These are phyloP conservation scores for Syzygium oleosum DNA, from an alignment of 345 rosid genomes.

Conservation along the genomic window DNA sequence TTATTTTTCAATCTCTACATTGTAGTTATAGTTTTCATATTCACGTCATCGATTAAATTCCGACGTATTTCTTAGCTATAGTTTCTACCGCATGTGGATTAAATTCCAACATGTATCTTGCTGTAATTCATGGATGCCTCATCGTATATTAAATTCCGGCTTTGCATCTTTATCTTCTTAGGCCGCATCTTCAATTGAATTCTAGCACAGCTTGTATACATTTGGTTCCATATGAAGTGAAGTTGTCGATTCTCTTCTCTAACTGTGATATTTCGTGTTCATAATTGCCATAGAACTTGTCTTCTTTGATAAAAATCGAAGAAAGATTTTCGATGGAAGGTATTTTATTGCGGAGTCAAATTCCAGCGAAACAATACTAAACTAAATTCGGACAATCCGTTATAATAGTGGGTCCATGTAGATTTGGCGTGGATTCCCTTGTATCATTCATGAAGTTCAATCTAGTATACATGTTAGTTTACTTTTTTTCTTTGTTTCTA, in stretches of 20 bases:
- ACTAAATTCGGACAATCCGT: not conserved
- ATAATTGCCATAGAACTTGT: no score
- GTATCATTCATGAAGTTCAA: not conserved
- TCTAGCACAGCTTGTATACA: fast-evolving
- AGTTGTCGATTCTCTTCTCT: not conserved
- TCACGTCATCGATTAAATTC: not conserved
- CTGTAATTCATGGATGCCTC: no score
- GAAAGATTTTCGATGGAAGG: not conserved
- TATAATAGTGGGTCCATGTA: not conserved
- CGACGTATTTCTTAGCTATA: not conserved
- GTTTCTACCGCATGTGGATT: no score
- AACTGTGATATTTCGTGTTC: not conserved
- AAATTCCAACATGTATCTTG: no score
- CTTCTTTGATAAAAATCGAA: no score
- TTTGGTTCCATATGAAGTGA: not conserved
- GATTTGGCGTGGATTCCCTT: not conserved
- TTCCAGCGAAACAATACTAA: not conserved
- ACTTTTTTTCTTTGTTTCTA: not conserved
- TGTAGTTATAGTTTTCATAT: not conserved
- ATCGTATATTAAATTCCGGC: no score
- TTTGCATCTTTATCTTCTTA: no score
- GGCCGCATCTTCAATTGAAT: no score
- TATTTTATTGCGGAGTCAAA: not conserved
- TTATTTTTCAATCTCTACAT: not conserved
- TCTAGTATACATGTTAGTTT: not conserved